Percentiles rank a stretch among this genome's conserved stretches.
Evolutionary conservation across 768 basidiomycete species (phyloP).

Genomic region (Tricholoma saponaceum): DNA sequence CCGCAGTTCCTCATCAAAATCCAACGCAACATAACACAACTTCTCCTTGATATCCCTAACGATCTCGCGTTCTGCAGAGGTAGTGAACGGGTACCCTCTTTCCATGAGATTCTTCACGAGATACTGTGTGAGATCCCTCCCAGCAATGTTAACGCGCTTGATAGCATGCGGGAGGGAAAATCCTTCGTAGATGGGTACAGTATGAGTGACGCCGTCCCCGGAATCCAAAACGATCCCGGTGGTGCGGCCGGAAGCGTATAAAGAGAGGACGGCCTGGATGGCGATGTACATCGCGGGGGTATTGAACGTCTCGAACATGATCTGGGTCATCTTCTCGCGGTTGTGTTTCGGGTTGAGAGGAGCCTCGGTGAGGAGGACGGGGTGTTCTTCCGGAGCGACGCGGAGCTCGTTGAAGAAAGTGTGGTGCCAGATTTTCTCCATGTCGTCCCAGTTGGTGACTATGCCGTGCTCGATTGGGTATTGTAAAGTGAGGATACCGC

Average conservation of each 20-base stretch:
- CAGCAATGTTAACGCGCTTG: conserved; percentile 86
- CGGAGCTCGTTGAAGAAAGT: conserved; percentile 96
- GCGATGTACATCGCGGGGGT: conserved; percentile 89
- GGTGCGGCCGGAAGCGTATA: conserved; percentile 95
- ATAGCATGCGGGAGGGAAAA: conserved; percentile 93
- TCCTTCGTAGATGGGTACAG: conserved; percentile 94
- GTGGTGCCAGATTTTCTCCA: conserved; percentile 99
- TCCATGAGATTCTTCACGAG: conserved; percentile 84
- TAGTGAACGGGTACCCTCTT: conserved; percentile 92
- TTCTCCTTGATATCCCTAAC: conserved; percentile 98
- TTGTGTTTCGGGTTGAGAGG: conserved; percentile 92
- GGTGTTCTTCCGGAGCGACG: conserved; percentile 91
- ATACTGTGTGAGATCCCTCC: conserved; percentile 85
- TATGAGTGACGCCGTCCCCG: conserved; percentile 96
- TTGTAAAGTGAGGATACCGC: conserved; percentile 90
- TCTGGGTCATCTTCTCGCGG: conserved; percentile 92
- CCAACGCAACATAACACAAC: conserved; percentile 91
- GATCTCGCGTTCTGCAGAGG: conserved; percentile 90
- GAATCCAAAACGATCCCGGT: conserved; percentile 95
- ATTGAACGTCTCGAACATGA: conserved; percentile 97
- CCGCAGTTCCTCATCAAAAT: conserved; percentile 91
- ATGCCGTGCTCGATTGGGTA: conserved; percentile 94
- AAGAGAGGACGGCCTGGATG: conserved; percentile 86
- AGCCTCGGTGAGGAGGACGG: conserved; percentile 86
- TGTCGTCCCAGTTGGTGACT: conserved; percentile 98